Percentiles rank a stretch among this genome's conserved stretches.
Conservation (phyloP, 2,329 filamentous ascomycete species). For the Venturia nashicola region DNA sequence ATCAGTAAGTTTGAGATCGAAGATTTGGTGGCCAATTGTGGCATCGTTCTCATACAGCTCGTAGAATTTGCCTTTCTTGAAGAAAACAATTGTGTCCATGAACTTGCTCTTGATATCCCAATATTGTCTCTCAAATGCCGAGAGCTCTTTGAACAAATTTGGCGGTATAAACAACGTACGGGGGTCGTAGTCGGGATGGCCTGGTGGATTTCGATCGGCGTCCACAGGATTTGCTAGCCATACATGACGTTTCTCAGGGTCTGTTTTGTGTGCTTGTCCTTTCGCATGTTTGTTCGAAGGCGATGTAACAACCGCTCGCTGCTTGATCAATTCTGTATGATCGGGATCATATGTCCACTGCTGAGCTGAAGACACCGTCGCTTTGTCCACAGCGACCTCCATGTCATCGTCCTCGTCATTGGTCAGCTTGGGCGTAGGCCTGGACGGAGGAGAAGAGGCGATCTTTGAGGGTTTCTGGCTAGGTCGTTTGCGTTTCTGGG, state of each 20-base stretch:
- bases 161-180: slow-evolving; percentile 85
- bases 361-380: slow-evolving; percentile 56
- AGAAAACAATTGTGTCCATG: slow-evolving; percentile 96
- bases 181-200: slow-evolving; percentile 81
- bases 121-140: slow-evolving; percentile 93
- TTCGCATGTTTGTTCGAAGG: slow-evolving; percentile 22
- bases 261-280: slow-evolving; percentile 63
- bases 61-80: slow-evolving; percentile 99
- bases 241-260: slow-evolving; percentile 74
- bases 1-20: slow-evolving; percentile 95
- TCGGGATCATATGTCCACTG: slow-evolving; percentile 70
- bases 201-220: slow-evolving; percentile 65
- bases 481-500: slow-evolving; percentile 59
- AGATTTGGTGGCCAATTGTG: slow-evolving; percentile 88
- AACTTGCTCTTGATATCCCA: slow-evolving; percentile 99
- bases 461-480: slow-evolving; percentile 37
- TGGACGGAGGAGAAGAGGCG: slow-evolving; percentile 28
- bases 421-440: slow-evolving; percentile 35
- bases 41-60: slow-evolving; percentile 97
- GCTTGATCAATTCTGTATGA: slow-evolving; percentile 31
- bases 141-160: slow-evolving; percentile 67
- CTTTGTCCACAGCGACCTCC: slow-evolving; percentile 43
- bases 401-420: slow-evolving; percentile 34
- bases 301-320: slow-evolving; percentile 19
- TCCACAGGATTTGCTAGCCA: slow-evolving; percentile 84